Evolutionary conservation across 345 rosid genomes (phyloP).

Genomic region (Eucalyptus victrix): DNA sequence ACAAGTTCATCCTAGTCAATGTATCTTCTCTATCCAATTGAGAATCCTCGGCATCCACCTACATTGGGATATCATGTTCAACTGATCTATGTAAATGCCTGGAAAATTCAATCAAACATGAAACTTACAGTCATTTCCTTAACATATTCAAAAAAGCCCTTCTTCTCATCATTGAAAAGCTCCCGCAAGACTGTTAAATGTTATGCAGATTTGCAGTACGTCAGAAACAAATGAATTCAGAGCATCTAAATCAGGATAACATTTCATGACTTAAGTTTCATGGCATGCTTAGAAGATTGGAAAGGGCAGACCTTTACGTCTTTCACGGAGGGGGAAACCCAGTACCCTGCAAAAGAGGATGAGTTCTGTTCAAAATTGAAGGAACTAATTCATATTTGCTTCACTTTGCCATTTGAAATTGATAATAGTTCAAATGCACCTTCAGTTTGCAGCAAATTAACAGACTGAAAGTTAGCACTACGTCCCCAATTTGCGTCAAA

Average conservation of each 20-base stretch:
- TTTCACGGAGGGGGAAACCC: slow-evolving; percentile 47
- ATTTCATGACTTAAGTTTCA: neutral
- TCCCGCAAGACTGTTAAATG: slow-evolving; percentile 39
- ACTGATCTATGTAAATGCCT: neutral
- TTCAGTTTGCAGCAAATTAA: neutral
- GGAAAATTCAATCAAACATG: neutral
- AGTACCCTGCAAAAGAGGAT: slow-evolving; percentile 39
- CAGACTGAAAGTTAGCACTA: neutral
- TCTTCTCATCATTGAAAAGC: slow-evolving; percentile 44
- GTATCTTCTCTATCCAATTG: slow-evolving; percentile 30
- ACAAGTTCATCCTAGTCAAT: slow-evolving; percentile 27
- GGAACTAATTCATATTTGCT: neutral
- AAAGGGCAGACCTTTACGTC: slow-evolving; percentile 42
- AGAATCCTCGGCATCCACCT: slow-evolving; percentile 59
- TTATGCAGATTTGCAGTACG: neutral
- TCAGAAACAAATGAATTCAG: neutral
- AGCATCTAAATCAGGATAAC: neutral
- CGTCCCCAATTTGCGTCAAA: neutral
- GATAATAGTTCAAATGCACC: neutral
- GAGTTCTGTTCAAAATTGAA: neutral
- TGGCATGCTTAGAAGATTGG: neutral
- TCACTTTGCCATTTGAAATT: neutral
- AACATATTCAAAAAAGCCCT: slow-evolving; percentile 56
- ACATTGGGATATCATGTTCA: neutral
- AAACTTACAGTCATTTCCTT: slow-evolving; percentile 58